phyloP scores from a whole-genome alignment of 257 asterid species.

The Ajuga chamaepitys region DNA sequence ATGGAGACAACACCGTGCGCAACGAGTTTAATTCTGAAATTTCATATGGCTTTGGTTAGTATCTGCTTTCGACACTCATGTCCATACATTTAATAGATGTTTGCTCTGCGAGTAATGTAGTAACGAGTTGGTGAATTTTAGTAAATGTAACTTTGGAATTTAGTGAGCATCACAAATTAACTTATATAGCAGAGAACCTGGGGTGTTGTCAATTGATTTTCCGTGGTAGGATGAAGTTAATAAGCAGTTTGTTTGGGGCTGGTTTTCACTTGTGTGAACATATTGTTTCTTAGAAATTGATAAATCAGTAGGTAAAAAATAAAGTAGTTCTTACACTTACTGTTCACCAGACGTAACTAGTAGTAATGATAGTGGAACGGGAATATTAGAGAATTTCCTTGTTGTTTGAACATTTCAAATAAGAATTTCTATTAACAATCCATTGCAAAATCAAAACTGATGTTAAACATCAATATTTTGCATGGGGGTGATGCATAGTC shows the following conservation, averaged over 20 bases:
- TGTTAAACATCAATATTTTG: background rate
- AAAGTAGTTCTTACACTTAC: slow-evolving; percentile 2
- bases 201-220: background rate
- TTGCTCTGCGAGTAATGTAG: background rate
- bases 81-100: background rate
- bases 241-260: background rate
- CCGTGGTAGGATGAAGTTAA: background rate
- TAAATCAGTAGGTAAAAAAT: background rate
- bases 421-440: background rate
- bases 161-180: background rate
- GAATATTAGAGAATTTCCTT: background rate
- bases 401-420: background rate
- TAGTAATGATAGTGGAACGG: background rate
- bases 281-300: background rate
- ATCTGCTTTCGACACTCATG: background rate
- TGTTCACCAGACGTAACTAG: background rate
- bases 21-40: slow-evolving; percentile 61
- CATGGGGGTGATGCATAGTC: background rate
- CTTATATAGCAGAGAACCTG: background rate
- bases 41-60: slow-evolving; percentile 58
- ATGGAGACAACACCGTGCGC: slow-evolving; percentile 67
- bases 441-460: too few species aligned
- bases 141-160: background rate
- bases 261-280: background rate
- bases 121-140: background rate